phyloP scores from a whole-genome alignment of 177 flowering plant species.

The Vitis hybrid region DNA sequence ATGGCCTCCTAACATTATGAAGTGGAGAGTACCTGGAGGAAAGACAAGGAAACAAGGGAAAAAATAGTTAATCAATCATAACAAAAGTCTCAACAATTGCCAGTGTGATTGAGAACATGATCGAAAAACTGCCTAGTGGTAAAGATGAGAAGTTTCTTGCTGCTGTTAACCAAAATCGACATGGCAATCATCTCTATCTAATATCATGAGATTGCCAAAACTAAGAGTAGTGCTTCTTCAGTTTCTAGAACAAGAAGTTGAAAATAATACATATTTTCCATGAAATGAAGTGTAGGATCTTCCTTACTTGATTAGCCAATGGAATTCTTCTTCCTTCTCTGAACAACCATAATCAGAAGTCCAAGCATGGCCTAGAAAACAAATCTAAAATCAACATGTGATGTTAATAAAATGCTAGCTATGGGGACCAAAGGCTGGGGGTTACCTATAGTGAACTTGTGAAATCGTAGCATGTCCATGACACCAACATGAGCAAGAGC shows the following conservation, averaged over 20 bases:
- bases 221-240: no score
- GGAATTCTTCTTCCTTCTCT: slow-evolving; percentile 89
- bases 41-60: not conserved
- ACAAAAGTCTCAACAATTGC: not conserved
- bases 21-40: slow-evolving; percentile 84
- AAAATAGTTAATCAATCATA: not conserved
- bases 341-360: slow-evolving; percentile 96
- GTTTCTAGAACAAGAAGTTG: no score
- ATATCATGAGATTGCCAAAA: no score
- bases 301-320: slow-evolving; percentile 89
- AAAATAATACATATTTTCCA: no score
- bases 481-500: slow-evolving; percentile 99
- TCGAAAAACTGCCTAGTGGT: not conserved
- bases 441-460: slow-evolving; percentile 94
- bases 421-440: slow-evolving; percentile 6
- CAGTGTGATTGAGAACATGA: not conserved
- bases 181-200: no score
- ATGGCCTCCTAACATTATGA: slow-evolving; percentile 90
- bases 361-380: slow-evolving; percentile 91
- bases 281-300: not conserved
- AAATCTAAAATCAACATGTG: slow-evolving; percentile 7
- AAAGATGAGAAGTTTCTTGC: not conserved
- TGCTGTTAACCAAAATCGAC: no score
- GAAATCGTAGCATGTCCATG: slow-evolving; percentile 99
- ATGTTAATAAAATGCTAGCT: not conserved